phyloP scores from a whole-genome alignment of 2,329 filamentous ascomycete species.

The Trichophyton benhamiae region DNA sequence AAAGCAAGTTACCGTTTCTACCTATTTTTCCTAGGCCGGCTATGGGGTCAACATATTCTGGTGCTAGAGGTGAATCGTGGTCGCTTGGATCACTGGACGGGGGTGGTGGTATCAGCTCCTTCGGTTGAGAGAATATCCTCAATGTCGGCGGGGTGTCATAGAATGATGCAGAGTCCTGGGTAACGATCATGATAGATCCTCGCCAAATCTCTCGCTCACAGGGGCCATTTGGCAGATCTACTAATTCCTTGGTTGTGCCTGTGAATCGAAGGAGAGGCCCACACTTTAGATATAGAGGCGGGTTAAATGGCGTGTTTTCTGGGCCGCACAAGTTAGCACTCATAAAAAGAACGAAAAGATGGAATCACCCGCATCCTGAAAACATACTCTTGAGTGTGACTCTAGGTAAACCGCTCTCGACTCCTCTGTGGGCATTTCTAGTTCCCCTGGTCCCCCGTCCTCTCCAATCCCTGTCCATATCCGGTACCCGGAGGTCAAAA shows the following conservation, averaged over 20 bases:
- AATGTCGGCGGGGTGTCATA: conserved; percentile 68
- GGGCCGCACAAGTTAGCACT: conserved; percentile 24
- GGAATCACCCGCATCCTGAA: background rate
- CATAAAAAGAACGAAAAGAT: conserved; percentile 15
- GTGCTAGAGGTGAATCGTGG: conserved; percentile 47
- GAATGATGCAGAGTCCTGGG: conserved; percentile 67
- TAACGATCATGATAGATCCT: conserved; percentile 92
- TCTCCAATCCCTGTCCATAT: conserved; percentile 59
- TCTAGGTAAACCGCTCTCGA: conserved; percentile 20
- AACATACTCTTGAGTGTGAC: conserved; percentile 23
- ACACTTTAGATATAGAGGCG: conserved; percentile 72
- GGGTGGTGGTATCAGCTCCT: conserved; percentile 68
- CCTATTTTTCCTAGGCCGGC: conserved; percentile 78
- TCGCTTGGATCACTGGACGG: conserved; percentile 51
- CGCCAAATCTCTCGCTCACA: conserved; percentile 72
- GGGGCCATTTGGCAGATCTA: conserved; percentile 23
- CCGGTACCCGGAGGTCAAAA: conserved; percentile 45
- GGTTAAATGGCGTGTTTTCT: conserved; percentile 58
- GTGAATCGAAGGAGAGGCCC: conserved; percentile 84
- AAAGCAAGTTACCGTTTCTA: conserved; percentile 71
- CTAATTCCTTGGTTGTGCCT: conserved; percentile 53
- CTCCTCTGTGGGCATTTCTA: conserved; percentile 36
- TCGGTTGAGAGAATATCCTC: conserved; percentile 74
- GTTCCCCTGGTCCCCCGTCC: conserved; percentile 41
- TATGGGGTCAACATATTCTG: conserved; percentile 76